A percentile compares a stretch with the other conserved stretches of the same genome.
Conservation (phyloP, 2,329 filamentous ascomycete species). For the Claviceps cyperi region DNA sequence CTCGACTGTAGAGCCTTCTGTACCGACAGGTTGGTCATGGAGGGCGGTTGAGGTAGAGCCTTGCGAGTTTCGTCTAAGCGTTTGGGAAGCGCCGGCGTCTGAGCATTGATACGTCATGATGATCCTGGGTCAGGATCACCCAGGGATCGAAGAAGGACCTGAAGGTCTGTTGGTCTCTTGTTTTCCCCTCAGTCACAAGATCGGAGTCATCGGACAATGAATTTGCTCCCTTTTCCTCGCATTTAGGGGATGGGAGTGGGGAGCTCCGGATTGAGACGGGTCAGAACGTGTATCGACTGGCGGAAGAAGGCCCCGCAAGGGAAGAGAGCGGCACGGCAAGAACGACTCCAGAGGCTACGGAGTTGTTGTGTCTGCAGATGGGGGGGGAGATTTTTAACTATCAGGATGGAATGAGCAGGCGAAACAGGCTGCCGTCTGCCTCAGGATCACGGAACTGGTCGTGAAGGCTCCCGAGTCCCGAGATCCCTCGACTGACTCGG, state of each 20-base stretch:
- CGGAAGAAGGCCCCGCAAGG: not conserved
- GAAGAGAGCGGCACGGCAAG: not conserved
- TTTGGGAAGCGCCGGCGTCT: not conserved
- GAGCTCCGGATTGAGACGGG: not conserved
- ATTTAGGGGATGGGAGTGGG: not conserved
- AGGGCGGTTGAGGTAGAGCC: not conserved
- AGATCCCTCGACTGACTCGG: not conserved
- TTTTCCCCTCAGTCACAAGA: not conserved
- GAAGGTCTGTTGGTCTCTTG: not conserved
- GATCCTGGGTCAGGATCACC: not conserved
- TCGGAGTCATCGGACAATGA: not conserved
- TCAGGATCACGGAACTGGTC: not conserved
- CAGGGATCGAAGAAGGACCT: not conserved
- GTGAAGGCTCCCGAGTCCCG: not conserved
- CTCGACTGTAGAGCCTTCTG: not conserved
- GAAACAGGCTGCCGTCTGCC: not conserved
- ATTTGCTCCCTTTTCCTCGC: not conserved
- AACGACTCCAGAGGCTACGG: not conserved
- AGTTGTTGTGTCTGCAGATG: not conserved
- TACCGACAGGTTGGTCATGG: not conserved
- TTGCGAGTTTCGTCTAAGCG: not conserved
- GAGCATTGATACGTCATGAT: not conserved
- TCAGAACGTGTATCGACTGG: not conserved
- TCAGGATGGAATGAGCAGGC: not conserved
- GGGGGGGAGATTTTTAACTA: not conserved